Evolutionary conservation across 2,329 filamentous ascomycete genomes (phyloP).

Genomic region (Pseudogymnoascus sp.): DNA sequence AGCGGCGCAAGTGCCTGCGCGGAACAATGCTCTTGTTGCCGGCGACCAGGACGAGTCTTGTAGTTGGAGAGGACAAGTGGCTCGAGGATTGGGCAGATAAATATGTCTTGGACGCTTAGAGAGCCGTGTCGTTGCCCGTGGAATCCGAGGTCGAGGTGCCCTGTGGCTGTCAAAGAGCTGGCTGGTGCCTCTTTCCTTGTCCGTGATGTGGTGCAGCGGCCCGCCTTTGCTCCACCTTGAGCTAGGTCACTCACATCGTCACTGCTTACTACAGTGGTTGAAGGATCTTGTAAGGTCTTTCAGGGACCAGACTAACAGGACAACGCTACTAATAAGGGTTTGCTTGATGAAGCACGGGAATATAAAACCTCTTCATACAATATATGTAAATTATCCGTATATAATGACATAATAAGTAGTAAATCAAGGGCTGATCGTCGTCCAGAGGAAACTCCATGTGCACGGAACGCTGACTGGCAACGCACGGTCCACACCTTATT

Average conservation of each 20-base stretch:
- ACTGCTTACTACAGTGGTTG: neutral
- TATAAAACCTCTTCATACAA: neutral
- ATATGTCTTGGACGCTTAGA: neutral
- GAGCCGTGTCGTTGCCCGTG: neutral
- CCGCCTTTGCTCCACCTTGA: slow-evolving; percentile 2
- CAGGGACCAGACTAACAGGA: neutral
- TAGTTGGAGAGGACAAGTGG: neutral
- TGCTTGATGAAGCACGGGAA: neutral
- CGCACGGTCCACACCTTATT: slow-evolving; percentile 9
- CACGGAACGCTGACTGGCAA: neutral
- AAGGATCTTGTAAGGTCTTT: neutral
- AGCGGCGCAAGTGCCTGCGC: slow-evolving; percentile 8
- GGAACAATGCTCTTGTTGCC: neutral
- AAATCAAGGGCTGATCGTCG: neutral
- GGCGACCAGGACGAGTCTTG: neutral
- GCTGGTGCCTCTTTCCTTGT: slow-evolving; percentile 8
- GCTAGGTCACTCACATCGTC: neutral
- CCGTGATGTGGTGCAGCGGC: slow-evolving; percentile 5
- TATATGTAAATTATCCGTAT: neutral
- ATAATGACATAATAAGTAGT: neutral
- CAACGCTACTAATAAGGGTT: neutral
- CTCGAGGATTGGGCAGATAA: neutral
- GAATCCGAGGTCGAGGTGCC: slow-evolving; percentile 5
- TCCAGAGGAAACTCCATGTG: neutral
- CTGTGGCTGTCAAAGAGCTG: slow-evolving; percentile 8